A percentile compares a stretch with the other conserved stretches of the same genome.
phyloP scores from a whole-genome alignment of 148 eudicot genomes.

The Rhododendron ovatum region DNA sequence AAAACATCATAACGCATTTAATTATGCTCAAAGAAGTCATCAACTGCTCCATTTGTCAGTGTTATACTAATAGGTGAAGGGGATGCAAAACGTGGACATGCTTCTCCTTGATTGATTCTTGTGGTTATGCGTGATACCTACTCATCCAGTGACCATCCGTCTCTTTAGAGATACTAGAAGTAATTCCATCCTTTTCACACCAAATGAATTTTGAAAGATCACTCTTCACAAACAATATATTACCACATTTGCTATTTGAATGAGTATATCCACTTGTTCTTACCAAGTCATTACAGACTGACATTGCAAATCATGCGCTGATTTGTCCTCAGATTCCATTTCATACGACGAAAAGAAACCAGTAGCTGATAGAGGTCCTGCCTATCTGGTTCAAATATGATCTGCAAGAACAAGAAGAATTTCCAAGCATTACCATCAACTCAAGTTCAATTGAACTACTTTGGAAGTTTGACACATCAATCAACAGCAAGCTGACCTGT shows the following conservation, averaged over 20 bases:
- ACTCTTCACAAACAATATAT: neutral
- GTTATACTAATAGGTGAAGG: neutral
- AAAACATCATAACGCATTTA: neutral
- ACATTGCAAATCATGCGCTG: neutral
- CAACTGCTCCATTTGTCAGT: neutral
- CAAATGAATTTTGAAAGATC: neutral
- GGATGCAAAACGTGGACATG: neutral
- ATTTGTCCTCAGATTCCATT: neutral
- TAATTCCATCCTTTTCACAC: neutral
- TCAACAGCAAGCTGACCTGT: constrained; percentile 4
- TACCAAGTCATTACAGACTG: neutral
- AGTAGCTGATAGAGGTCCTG: neutral
- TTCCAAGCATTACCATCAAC: neutral
- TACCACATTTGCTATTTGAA: neutral
- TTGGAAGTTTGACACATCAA: neutral
- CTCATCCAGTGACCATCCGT: neutral
- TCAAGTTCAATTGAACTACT: neutral
- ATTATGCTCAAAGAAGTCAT: neutral
- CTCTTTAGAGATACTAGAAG: neutral
- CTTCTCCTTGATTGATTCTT: neutral
- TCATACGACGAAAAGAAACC: neutral
- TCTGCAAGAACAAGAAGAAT: constrained; percentile 1
- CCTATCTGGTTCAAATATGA: neutral
- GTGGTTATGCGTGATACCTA: neutral
- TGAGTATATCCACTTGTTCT: neutral